A percentile compares a stretch with the other conserved stretches of the same genome.
phyloP scores from a whole-genome alignment of 805 yeast genomes.

The Starmera amethionina region DNA sequence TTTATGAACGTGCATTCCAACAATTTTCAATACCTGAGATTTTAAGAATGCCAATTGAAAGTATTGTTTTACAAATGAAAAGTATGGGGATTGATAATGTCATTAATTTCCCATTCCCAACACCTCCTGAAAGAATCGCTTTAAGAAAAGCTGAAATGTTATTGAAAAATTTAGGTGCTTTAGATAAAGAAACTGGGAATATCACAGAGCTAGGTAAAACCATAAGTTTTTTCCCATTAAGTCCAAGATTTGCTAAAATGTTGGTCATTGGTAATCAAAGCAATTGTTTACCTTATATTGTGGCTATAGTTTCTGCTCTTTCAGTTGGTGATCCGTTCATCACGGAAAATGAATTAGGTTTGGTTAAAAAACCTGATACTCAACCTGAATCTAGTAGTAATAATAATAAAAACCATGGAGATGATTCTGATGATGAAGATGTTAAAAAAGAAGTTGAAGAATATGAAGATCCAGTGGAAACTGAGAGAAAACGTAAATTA shows the following conservation, averaged over 20 bases:
- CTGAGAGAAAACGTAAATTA: constrained; percentile 26
- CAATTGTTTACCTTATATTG: constrained; percentile 77
- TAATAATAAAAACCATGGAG: constrained; percentile 10
- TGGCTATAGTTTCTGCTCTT: constrained; percentile 84
- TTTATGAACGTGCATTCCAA: constrained; percentile 75
- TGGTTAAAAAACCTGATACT: constrained; percentile 17
- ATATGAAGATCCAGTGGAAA: constrained; percentile 26
- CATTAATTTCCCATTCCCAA: constrained; percentile 90
- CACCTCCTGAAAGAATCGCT: constrained; percentile 66
- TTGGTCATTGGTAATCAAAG: constrained; percentile 80
- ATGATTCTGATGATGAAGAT: constrained; percentile 21
- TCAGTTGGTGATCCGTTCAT: constrained; percentile 92
- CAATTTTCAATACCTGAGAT: constrained; percentile 88
- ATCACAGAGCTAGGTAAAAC: constrained; percentile 74
- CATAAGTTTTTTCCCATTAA: constrained; percentile 87
- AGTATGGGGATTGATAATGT: constrained; percentile 93
- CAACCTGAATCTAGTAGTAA: constrained; percentile 1
- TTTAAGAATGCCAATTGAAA: constrained; percentile 90
- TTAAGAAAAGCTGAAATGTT: constrained; percentile 58
- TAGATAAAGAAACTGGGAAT: constrained; percentile 33
- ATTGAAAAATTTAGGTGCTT: constrained; percentile 69
- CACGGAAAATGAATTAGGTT: constrained; percentile 64
- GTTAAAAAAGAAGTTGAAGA: constrained; percentile 23
- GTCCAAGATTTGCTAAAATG: constrained; percentile 91
- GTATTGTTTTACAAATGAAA: constrained; percentile 92